These are phyloP conservation scores for Daldinia eschscholtzii DNA, from an alignment of 2,329 filamentous ascomycete genomes.

Conservation along the genomic window DNA sequence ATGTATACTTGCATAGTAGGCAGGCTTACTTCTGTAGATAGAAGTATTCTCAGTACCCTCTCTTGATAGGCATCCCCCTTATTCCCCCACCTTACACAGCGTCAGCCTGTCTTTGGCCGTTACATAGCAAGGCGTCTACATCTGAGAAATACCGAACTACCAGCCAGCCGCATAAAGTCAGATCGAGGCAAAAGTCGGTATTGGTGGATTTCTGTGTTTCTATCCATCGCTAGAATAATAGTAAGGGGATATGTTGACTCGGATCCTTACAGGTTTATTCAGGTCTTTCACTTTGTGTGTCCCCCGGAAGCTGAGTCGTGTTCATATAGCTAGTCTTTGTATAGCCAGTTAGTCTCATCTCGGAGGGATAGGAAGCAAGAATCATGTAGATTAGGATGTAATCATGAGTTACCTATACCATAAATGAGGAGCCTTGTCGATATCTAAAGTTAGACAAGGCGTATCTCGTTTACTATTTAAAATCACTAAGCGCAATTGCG, in stretches of 20 bases:
- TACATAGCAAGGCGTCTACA: not conserved
- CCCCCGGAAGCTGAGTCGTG: not conserved
- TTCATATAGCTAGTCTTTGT: not conserved
- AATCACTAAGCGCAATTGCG: not conserved
- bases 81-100: not conserved
- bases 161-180: not conserved
- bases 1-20: too few relatives aligned
- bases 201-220: not conserved
- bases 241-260: not conserved
- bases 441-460: too few relatives aligned
- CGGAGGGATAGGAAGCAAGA: not conserved
- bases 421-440: not conserved
- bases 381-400: not conserved
- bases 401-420: not conserved
- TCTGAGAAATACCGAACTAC: not conserved
- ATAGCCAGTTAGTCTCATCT: not conserved
- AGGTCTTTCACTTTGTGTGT: not conserved
- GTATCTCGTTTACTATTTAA: too few relatives aligned
- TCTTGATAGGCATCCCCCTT: not conserved
- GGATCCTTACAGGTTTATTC: conserved; percentile 1
- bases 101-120: not conserved
- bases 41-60: not conserved
- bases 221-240: not conserved
- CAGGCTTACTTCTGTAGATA: not conserved
- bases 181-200: not conserved